Evolutionary conservation across 768 basidiomycete genomes (phyloP), one percentile per base, ranked within the genome.

Genomic region (Dacryopinax primogenitus): DNA sequence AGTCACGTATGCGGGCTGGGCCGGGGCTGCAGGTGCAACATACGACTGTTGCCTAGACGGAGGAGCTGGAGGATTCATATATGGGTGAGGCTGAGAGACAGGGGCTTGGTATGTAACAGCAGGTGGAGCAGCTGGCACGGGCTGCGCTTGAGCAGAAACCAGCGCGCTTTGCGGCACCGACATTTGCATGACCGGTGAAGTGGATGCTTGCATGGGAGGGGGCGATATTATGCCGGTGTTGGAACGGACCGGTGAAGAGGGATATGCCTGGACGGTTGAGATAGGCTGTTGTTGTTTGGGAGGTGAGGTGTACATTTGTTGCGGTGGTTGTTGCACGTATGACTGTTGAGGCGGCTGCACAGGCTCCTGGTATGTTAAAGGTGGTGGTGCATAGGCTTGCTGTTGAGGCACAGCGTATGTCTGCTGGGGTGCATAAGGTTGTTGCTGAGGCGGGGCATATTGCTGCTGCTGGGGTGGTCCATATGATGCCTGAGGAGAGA

Each of bases 281-380:
- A 64, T 33, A n/a, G 51, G 16, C 3, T 45, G 26, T 35, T 33
- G n/a, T 67, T 75, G 63, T 35, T 71, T 68, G 66, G 72, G 58
- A 64, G 72, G 68, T 72, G 70, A 36, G 74, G 75, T n/a, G 70
- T 72, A 63, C 74, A 74, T 23, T 68, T 64, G 34, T 69, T 63
- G 65, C 71, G 72, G 65, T 32, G 35, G 36, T 33, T 61, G 62
- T 36, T 63, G 66, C 30, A n/a, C n/a, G n/a, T n/a, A n/a, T n/a
- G n/a, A n/a, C n/a, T n/a, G n/a, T n/a, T n/a, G n/a, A n/a, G n/a
- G n/a, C n/a, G n/a, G n/a, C n/a, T n/a, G n/a, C n/a, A 21, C 33
- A 35, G 45, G 72, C 71, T 51, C 15, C 63, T 32, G 58, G 73
- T 62, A 34, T 78, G 75, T 66, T 72, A 74, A 1, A 62, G 66